Conservation (phyloP, 805 yeast genomes). For the Kazachstania africana region DNA sequence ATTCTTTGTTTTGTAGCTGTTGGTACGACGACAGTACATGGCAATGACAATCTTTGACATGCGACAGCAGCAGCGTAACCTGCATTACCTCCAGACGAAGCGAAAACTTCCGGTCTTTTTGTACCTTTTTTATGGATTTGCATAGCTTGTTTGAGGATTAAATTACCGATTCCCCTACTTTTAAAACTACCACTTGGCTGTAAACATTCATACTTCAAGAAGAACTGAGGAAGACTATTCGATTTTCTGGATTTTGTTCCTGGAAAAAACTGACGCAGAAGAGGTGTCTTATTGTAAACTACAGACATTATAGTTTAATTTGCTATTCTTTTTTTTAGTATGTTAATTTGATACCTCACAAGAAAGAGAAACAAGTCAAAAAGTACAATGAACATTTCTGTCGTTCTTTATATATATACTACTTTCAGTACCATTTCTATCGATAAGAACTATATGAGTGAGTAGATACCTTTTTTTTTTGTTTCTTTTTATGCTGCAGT, state of each 20-base stretch:
- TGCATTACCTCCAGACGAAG: conserved; percentile 41
- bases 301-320: conserved; percentile 5
- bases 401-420: neutral
- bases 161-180: conserved; percentile 42
- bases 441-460: neutral
- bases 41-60: conserved; percentile 28
- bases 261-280: conserved; percentile 11
- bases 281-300: conserved; percentile 17
- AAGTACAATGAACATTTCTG: neutral
- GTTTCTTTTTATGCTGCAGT: too few relatives aligned
- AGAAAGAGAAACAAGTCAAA: neutral
- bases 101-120: conserved; percentile 31
- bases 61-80: conserved; percentile 41
- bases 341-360: neutral
- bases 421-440: neutral
- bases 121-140: conserved; percentile 18
- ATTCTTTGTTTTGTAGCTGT: conserved; percentile 35
- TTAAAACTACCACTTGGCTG: conserved; percentile 52
- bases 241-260: conserved; percentile 2
- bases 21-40: conserved; percentile 51
- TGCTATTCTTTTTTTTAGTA: neutral
- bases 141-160: conserved; percentile 28
- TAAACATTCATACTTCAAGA: conserved; percentile 38
- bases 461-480: too few relatives aligned
- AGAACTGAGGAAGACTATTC: conserved; percentile 21